Conservation (phyloP, 2,329 filamentous ascomycete genomes). For the Pseudopithomyces maydicus region DNA sequence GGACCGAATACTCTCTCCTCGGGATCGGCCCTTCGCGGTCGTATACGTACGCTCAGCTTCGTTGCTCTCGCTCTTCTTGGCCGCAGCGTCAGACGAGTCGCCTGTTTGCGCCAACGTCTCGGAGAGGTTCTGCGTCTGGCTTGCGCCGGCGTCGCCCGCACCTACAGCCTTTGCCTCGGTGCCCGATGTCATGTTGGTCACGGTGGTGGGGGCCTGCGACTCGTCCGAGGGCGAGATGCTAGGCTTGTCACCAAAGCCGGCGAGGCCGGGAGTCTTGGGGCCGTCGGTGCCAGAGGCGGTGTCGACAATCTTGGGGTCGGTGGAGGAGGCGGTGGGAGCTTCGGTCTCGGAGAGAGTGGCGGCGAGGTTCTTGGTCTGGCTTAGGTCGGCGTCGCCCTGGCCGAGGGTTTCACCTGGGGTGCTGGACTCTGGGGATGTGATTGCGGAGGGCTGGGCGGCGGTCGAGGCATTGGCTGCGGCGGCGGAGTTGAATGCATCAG, state of each 20-base stretch:
- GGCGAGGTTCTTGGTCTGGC: conserved; percentile 30
- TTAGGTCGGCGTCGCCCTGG: conserved; percentile 24
- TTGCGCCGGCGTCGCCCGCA: not conserved
- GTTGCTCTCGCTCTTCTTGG: conserved; percentile 64
- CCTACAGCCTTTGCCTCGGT: not conserved
- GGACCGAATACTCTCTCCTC: conserved; percentile 14
- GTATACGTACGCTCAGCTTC: conserved; percentile 64
- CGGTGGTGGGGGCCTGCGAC: not conserved
- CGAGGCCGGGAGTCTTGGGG: not conserved
- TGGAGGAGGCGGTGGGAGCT: conserved; percentile 21
- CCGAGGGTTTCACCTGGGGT: conserved; percentile 25
- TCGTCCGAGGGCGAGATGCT: not conserved
- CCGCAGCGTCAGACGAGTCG: conserved; percentile 48
- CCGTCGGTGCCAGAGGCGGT: not conserved
- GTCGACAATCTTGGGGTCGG: not conserved
- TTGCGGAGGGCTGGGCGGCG: not conserved
- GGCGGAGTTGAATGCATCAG: conserved; percentile 20
- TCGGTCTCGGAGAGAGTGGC: conserved; percentile 32
- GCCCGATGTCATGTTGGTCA: not conserved
- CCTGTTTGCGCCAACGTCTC: not conserved
- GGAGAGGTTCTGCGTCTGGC: not conserved
- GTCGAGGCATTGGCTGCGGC: conserved; percentile 23
- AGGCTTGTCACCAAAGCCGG: not conserved
- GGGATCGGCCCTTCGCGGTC: conserved; percentile 24
- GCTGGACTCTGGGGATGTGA: conserved; percentile 15